These are phyloP conservation scores for Phytophthora macrochlamydospora DNA, from an alignment of 352 stramenopile genomes.

Conservation along the genomic window DNA sequence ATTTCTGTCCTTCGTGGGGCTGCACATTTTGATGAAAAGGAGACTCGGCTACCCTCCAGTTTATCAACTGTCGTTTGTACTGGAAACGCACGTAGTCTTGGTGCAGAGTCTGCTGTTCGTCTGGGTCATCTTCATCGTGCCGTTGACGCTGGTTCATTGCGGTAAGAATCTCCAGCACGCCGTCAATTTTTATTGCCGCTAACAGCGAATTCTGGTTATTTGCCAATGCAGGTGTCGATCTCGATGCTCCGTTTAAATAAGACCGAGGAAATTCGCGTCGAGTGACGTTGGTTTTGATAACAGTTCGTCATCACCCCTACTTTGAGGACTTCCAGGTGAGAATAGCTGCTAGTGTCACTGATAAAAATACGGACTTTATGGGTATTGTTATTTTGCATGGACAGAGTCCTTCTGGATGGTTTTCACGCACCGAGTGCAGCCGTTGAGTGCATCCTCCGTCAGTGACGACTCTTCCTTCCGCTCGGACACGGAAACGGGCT, in stretches of 20 bases:
- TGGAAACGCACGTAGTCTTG: conserved; percentile 20
- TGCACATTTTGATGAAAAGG: conserved; percentile 8
- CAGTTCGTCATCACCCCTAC: too few species aligned
- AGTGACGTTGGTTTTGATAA: too few species aligned
- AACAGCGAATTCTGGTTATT: not conserved
- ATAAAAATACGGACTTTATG: too few species aligned
- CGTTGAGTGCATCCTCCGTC: too few species aligned
- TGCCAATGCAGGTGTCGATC: not conserved
- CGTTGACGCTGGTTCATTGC: conserved; percentile 19
- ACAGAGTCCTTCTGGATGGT: too few species aligned
- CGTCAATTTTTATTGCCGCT: not conserved
- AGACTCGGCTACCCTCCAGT: conserved; percentile 15
- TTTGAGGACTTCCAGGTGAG: too few species aligned
- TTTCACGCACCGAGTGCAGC: too few species aligned
- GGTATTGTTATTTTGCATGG: too few species aligned
- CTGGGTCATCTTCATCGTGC: conserved; percentile 24
- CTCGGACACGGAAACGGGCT: too few species aligned
- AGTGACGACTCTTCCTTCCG: too few species aligned
- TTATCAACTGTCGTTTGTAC: conserved; percentile 34
- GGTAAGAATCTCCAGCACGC: conserved; percentile 3
- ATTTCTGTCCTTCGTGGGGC: conserved; percentile 12
- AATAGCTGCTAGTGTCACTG: too few species aligned
- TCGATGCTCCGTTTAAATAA: not conserved
- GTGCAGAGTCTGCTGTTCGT: conserved; percentile 20
- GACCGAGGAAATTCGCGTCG: not conserved